Conservation (phyloP, 2,329 filamentous ascomycete genomes). For the Ramularia collo-cygni region DNA sequence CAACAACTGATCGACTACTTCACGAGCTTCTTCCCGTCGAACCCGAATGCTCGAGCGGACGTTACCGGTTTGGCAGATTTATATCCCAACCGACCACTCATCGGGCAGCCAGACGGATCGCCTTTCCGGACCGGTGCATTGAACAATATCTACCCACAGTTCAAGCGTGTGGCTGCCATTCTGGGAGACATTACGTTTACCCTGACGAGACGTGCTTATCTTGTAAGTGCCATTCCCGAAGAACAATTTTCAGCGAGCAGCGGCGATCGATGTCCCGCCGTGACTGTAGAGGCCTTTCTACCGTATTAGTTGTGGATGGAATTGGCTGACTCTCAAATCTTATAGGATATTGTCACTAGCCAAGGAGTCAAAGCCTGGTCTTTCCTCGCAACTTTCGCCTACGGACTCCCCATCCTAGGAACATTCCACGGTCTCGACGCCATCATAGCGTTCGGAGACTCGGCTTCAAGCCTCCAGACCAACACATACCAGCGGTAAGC, state of each 20-base stretch:
- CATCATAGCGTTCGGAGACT: slow-evolving; percentile 64
- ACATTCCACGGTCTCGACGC: slow-evolving; percentile 66
- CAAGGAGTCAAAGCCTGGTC: slow-evolving; percentile 61
- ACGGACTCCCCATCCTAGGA: slow-evolving; percentile 64
- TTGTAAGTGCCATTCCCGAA: neutral
- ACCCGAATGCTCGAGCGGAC: slow-evolving; percentile 33
- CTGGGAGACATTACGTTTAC: slow-evolving; percentile 65
- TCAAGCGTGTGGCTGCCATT: slow-evolving; percentile 69
- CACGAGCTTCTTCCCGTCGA: slow-evolving; percentile 45
- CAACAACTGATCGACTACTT: slow-evolving; percentile 57
- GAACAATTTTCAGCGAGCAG: too few species aligned
- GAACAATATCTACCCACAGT: slow-evolving; percentile 70
- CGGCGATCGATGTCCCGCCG: too few species aligned
- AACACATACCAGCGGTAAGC: slow-evolving; percentile 41
- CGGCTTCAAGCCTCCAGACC: slow-evolving; percentile 38
- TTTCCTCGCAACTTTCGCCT: slow-evolving; percentile 66
- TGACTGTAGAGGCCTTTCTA: too few species aligned
- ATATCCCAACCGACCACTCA: slow-evolving; percentile 48
- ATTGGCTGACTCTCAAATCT: too few species aligned
- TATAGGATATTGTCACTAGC: too few species aligned
- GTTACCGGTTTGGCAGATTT: slow-evolving; percentile 53
- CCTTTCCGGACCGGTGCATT: slow-evolving; percentile 63
- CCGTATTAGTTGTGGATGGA: too few species aligned
- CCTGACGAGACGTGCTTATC: slow-evolving; percentile 52
- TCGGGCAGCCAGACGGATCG: slow-evolving; percentile 51